A percentile compares a stretch with the other conserved stretches of the same genome.
Evolutionary conservation across 2,329 filamentous ascomycete species (phyloP).

Genomic region (Colletotrichum chlorophyti): DNA sequence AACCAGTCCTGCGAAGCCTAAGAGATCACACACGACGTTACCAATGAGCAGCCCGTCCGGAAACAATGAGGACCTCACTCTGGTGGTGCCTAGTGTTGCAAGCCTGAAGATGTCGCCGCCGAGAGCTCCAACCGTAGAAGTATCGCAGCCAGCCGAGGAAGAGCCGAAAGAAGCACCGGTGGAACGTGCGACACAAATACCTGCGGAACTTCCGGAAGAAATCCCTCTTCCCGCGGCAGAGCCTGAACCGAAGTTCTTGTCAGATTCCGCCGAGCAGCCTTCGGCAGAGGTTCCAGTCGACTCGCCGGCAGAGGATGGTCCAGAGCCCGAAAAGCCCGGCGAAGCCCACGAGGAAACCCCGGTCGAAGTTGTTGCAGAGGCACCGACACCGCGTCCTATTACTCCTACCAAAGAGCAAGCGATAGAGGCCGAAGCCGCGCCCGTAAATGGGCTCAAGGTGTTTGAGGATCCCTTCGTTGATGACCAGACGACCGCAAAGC

Average conservation of each 20-base stretch:
- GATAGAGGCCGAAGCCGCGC: slow-evolving; percentile 33
- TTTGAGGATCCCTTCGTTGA: slow-evolving; percentile 68
- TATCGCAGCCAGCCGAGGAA: slow-evolving; percentile 21
- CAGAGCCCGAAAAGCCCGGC: no score
- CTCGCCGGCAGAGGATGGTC: not conserved
- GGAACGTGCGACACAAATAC: slow-evolving; percentile 10
- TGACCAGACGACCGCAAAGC: slow-evolving; percentile 53
- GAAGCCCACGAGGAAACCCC: not conserved
- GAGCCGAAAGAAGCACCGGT: not conserved
- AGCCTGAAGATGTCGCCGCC: slow-evolving; percentile 36
- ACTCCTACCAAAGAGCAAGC: not conserved
- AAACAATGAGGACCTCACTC: slow-evolving; percentile 59
- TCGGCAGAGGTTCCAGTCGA: slow-evolving; percentile 44
- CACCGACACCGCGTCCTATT: not conserved
- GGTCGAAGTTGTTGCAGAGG: slow-evolving; percentile 20
- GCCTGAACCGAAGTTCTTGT: slow-evolving; percentile 12
- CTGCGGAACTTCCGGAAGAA: slow-evolving; percentile 9
- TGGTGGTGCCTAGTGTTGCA: slow-evolving; percentile 56
- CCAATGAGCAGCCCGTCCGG: slow-evolving; percentile 54
- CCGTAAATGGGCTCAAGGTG: slow-evolving; percentile 56
- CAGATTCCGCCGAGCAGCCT: slow-evolving; percentile 19
- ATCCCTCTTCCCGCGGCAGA: slow-evolving; percentile 20
- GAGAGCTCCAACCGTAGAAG: slow-evolving; percentile 37
- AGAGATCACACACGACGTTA: slow-evolving; percentile 36
- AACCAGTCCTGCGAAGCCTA: slow-evolving; percentile 48